A percentile compares a stretch with the other conserved stretches of the same genome.
Evolutionary conservation across 768 basidiomycete species (phyloP).

Genomic region (Suillus lakei): DNA sequence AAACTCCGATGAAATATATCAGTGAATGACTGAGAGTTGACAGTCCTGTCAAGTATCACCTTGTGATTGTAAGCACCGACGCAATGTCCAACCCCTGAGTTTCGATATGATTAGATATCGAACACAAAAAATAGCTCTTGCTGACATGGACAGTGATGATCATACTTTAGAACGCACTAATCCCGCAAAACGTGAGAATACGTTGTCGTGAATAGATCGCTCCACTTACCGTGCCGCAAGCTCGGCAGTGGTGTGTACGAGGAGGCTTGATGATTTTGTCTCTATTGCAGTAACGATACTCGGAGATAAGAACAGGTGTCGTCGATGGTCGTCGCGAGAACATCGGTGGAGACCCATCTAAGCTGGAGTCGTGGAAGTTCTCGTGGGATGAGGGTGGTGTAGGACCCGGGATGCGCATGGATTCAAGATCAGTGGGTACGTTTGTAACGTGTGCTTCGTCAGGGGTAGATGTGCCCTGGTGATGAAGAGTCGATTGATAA

Average conservation of each 20-base stretch:
- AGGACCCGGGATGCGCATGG: slow-evolving; percentile 12
- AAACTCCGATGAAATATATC: slow-evolving; percentile 50
- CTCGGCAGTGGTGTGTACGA: slow-evolving; percentile 79
- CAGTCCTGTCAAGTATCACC: slow-evolving; percentile 40
- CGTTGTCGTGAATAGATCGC: not conserved
- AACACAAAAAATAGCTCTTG: slow-evolving; percentile 14
- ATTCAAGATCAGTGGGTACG: slow-evolving; percentile 12
- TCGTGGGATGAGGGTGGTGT: slow-evolving; percentile 16
- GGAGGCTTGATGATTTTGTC: slow-evolving; percentile 76
- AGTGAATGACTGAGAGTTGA: not conserved
- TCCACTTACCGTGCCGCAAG: slow-evolving; percentile 75
- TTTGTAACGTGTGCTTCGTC: slow-evolving; percentile 26
- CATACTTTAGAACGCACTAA: slow-evolving; percentile 82
- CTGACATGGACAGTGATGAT: slow-evolving; percentile 91
- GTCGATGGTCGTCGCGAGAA: slow-evolving; percentile 40
- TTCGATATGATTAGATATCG: not conserved
- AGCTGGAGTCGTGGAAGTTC: slow-evolving; percentile 12
- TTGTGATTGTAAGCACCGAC: slow-evolving; percentile 93
- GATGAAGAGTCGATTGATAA: slow-evolving; percentile 18
- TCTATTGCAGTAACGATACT: slow-evolving; percentile 66
- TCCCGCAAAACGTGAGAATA: slow-evolving; percentile 7
- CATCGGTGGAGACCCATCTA: slow-evolving; percentile 17
- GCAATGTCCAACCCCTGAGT: slow-evolving; percentile 88
- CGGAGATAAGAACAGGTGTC: slow-evolving; percentile 58
- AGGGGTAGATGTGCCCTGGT: slow-evolving; percentile 11